Base-by-base conservation (phyloP, 2,329 filamentous ascomycete genomes). In the Sclerotinia trifoliorum region DNA sequence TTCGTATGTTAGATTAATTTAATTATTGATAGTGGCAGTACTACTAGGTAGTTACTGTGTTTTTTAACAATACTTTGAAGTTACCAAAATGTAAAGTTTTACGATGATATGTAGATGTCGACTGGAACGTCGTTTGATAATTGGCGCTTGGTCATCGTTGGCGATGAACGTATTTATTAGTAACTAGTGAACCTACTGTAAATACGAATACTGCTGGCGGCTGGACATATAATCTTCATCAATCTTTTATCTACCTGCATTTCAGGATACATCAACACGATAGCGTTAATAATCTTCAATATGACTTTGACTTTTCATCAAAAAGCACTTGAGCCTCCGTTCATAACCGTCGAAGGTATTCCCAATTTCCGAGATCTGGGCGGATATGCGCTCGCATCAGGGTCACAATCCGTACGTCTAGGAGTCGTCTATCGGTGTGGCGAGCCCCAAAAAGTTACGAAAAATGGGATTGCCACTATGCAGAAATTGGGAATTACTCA, bases 281-380 rank as follows among this genome's bases (percentile, higher is more conserved):
- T 26, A 39, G 15, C n/a, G 15, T 44, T 24, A 26, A n/a, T 10
- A 4, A 19, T 63, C 29, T 57, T 61, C 55, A 70, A 67, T 46
- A 73, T 73, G 74, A 63, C 44, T 49, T 32, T 48, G 35, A 35
- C 6, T 21, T 32, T 51, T 26, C 60, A 63, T 24, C 29, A 54
- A 26, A 46, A 29, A 52, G 42, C 63, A 51, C 74, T 77, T 19
- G 79, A 74, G 4, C 82, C 83, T 21, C 84, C 84, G 13, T 87
- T 86, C 73, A 73, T 83, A 68, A 67, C 75, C 65, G 80, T 90
- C 46, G 79, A 82, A 2, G 88, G 88, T 26, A 82, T 92, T 48
- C 82, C 81, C 70, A 92, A 93, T 79, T 88, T 92, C 76, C 84
- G 90, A 66, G 88, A 91, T 75, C 80, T 90, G 35, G 88, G 88